Percentiles rank a stretch among this genome's conserved stretches.
These are phyloP conservation scores for Trypanosomatidae sp. DNA, from an alignment of 208 protist species.

Conservation along the genomic window DNA sequence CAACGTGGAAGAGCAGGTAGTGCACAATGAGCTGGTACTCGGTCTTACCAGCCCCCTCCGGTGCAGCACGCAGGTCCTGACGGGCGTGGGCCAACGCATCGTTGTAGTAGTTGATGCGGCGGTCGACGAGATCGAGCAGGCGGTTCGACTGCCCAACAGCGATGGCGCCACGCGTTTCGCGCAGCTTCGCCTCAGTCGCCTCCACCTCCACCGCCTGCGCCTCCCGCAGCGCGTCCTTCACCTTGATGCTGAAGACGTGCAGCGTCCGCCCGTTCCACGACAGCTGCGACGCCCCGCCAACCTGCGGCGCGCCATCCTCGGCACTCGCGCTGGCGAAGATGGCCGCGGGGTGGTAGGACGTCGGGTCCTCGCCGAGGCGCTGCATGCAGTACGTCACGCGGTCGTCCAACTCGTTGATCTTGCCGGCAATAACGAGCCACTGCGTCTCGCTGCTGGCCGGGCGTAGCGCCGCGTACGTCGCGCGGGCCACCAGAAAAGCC, in stretches of 20 bases:
- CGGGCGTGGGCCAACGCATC: slow-evolving; percentile 77
- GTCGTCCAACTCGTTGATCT: slow-evolving; percentile 83
- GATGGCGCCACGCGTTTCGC: slow-evolving; percentile 37
- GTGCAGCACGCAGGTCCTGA: slow-evolving; percentile 60
- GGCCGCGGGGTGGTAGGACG: slow-evolving; percentile 40
- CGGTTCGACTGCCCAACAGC: no score
- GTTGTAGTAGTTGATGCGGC: slow-evolving; percentile 80
- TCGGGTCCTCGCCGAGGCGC: slow-evolving; percentile 62
- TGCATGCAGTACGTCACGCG: slow-evolving; percentile 86
- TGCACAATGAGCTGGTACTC: slow-evolving; percentile 79
- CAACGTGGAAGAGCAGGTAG: slow-evolving; percentile 79
- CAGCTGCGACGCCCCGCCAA: no score
- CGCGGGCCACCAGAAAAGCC: no score
- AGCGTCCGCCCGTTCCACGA: slow-evolving; percentile 77
- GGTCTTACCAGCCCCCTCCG: slow-evolving; percentile 45
- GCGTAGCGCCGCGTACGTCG: no score
- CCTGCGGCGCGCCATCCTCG: no score
- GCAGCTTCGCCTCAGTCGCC: slow-evolving; percentile 41
- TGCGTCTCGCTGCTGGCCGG: slow-evolving; percentile 40
- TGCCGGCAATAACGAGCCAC: slow-evolving; percentile 43
- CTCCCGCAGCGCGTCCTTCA: slow-evolving; percentile 84
- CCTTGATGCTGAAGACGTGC: slow-evolving; percentile 65
- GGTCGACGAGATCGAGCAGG: slow-evolving; percentile 80
- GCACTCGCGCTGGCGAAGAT: no score
- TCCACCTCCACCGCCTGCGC: slow-evolving; percentile 57